Conservation (phyloP, 164 flowering plant species). For the Brasenia schreberi region DNA sequence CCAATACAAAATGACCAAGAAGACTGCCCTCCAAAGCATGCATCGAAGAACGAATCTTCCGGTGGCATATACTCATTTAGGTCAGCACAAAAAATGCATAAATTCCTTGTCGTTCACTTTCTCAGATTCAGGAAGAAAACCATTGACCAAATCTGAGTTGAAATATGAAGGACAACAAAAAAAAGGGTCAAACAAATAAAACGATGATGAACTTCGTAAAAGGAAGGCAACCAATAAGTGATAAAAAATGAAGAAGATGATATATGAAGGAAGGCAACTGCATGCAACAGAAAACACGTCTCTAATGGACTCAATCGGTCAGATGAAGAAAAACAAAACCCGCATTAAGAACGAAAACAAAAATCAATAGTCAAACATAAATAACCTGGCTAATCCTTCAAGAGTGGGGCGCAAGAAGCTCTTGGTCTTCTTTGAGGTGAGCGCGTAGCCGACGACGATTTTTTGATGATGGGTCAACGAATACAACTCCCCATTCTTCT, state of each 20-base stretch:
- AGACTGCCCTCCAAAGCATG: neutral
- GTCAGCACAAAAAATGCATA: neutral
- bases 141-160: neutral
- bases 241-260: no score
- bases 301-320: no score
- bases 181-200: no score
- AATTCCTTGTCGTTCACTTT: neutral
- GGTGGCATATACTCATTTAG: neutral
- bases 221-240: no score
- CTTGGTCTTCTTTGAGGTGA: conserved; percentile 58
- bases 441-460: conserved; percentile 55
- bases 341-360: neutral
- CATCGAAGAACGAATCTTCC: neutral
- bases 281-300: no score
- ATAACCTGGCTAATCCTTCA: conserved; percentile 40
- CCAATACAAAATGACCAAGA: neutral
- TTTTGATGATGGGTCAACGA: conserved; percentile 12
- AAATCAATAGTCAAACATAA: neutral
- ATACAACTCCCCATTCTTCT: conserved; percentile 7
- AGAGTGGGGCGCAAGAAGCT: conserved; percentile 62
- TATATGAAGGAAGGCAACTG: no score
- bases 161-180: no score
- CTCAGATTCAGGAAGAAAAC: neutral
- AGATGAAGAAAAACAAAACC: neutral
- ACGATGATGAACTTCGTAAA: no score